Base-by-base conservation (phyloP, 352 stramenopile species). In the Phytophthora tubulina region DNA sequence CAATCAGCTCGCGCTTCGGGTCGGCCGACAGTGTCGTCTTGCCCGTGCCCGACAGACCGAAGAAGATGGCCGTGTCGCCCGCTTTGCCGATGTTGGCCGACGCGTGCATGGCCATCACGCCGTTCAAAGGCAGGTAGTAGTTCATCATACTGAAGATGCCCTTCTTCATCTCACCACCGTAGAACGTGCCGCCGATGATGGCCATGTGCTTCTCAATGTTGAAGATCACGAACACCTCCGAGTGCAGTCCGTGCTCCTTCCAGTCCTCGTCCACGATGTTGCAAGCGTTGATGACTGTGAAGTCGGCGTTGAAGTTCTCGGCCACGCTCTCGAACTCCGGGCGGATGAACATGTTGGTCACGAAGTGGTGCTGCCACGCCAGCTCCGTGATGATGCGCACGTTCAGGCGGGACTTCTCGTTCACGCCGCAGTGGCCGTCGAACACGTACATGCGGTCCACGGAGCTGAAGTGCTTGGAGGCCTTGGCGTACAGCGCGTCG, bases 121-220 rank as follows among this genome's bases (percentile, higher is more conserved):
- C 92, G 38, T 98, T 81, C 66, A 99, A 88, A 27, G 97, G 97
- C 44, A 99, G 81, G 90, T 91, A 98, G 86, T 99, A 99, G 85
- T 99, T 99, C 97, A 99, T 99, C 79, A 99, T 91, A 53, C 84
- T 96, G 75, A 99, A 99, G 75, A 99, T 99, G 38, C 96, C 97
- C 84, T 99, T 99, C 86, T 99, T 99, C 86, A 99, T 99, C 83
- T 99, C 97, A 53, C 97, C 97, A 48, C 96, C 97, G 82, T 99
- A 99, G 86, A 92, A 99, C 13, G 97, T 99, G 53, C 96, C 97
- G 63, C 96, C 95, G 55, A 99, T 98, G 60, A 99, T 90, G 55
- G 95, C 96, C 54, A 96, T 87, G 68, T 97, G 90, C 79, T 99
- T 96, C 76, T 99, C 96, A 66, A 99, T 86, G 79, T 99, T 98